phyloP scores from a whole-genome alignment of 1,284 basidiomycete genomes.

The Irpex sp. region DNA sequence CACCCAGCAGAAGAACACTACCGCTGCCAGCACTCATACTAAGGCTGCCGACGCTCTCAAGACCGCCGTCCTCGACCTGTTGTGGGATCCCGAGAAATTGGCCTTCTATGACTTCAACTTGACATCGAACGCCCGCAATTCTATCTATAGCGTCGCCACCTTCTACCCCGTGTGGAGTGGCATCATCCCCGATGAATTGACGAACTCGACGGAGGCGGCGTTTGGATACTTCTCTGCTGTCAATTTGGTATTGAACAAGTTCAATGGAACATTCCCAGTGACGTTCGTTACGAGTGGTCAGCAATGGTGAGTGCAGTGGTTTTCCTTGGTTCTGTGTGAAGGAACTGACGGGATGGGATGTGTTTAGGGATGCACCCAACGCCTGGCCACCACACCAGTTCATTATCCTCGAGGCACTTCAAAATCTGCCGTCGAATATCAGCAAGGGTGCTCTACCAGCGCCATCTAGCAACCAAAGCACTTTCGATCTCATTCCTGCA shows the following conservation, averaged over 20 bases:
- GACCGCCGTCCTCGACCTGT: slow-evolving; percentile 77
- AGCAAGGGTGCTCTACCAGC: slow-evolving; percentile 48
- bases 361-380: slow-evolving; percentile 66
- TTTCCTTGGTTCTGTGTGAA: no score
- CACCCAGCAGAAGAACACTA: slow-evolving; percentile 36
- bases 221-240: slow-evolving; percentile 73
- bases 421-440: slow-evolving; percentile 67
- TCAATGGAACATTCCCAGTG: slow-evolving; percentile 77
- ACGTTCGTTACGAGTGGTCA: slow-evolving; percentile 76
- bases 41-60: slow-evolving; percentile 55
- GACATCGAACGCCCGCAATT: slow-evolving; percentile 58
- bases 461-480: slow-evolving; percentile 45
- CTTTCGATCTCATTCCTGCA: slow-evolving; percentile 66
- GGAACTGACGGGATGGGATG: not conserved
- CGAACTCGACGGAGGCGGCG: slow-evolving; percentile 54
- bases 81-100: slow-evolving; percentile 80
- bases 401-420: slow-evolving; percentile 77
- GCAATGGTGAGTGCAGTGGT: slow-evolving; percentile 60
- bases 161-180: slow-evolving; percentile 89
- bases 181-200: slow-evolving; percentile 74
- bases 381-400: slow-evolving; percentile 87
- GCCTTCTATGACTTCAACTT: slow-evolving; percentile 89
- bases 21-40: slow-evolving; percentile 52
- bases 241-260: slow-evolving; percentile 77
- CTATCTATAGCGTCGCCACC: slow-evolving; percentile 66